Evolutionary conservation across 2,329 filamentous ascomycete species (phyloP), one percentile per base, ranked within the genome.

Genomic region (Onygenales sp.): DNA sequence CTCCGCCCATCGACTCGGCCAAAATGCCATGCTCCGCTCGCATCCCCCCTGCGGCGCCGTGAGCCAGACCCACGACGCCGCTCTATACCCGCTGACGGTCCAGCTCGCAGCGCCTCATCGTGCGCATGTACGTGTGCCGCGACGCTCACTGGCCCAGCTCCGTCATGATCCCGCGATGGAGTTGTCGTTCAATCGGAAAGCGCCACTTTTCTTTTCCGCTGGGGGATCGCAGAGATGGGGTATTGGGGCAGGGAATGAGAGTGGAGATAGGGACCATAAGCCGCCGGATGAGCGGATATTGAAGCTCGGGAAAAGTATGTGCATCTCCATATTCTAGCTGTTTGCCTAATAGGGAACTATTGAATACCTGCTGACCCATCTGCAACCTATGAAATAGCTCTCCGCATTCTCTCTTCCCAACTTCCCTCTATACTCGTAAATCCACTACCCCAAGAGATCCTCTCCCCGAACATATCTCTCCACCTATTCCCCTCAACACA

Each of bases 401-500:
- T 85, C 43, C 73, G 80, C 33, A 77, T 70, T 48, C 73, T 85
- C n/a, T 83, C 83, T 50, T 79, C 82, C 27, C 77, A 80, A 32
- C 76, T 85, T 10, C 81, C 82, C 1, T 80, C 77, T 8, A 72
- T 85, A 5, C 72, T 85, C 17, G 76, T 78, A 53, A 79, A 80
- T 42, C 80, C 82, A 1, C 72, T 85, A 5, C 82, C 82, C 4
- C 76, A 78, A 46, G 77, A 83, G 31, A 81, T 84, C 17, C 76
- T 85, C 46, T 82, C 81, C 1, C 82, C 82, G 1, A 77, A 75
- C 55, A 80, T 85, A 51, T 78, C 75, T 31, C 75, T 85, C 17
- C 80, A 84, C 61, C 75, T 85, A 10, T 85, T 85, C 59, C 82
- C 82, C 17, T 85, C 82, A 4, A 77, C 75, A 4, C 75, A 77